A percentile compares a stretch with the other conserved stretches of the same genome.
phyloP scores from a whole-genome alignment of 208 protist species.

The Sergeia podlipaevii region DNA sequence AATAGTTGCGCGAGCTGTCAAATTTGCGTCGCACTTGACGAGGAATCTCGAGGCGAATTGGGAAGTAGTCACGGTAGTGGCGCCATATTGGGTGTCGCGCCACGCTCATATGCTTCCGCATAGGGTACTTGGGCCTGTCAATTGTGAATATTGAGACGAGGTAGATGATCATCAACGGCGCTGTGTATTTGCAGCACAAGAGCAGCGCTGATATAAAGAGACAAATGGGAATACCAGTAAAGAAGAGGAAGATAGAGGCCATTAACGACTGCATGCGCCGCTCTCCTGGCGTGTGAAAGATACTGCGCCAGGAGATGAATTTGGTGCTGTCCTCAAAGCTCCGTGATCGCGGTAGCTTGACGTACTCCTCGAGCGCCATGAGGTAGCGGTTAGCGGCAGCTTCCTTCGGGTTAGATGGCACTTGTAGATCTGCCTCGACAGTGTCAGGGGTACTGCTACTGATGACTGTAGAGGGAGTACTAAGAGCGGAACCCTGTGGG shows the following conservation, averaged over 20 bases:
- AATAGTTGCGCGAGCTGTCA: constrained; percentile 61
- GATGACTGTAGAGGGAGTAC: no score
- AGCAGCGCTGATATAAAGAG: constrained; percentile 25
- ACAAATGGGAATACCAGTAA: constrained; percentile 58
- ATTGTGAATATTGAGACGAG: constrained; percentile 64
- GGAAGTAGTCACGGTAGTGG: constrained; percentile 85
- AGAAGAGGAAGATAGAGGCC: constrained; percentile 58
- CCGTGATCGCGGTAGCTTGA: constrained; percentile 14
- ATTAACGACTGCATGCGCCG: constrained; percentile 46
- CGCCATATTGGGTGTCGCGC: constrained; percentile 35
- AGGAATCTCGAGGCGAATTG: constrained; percentile 65
- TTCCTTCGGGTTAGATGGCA: constrained; percentile 24
- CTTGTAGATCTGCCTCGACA: no score
- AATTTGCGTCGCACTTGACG: constrained; percentile 34
- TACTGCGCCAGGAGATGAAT: constrained; percentile 32
- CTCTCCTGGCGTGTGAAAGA: constrained; percentile 44
- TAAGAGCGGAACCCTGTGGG: neutral
- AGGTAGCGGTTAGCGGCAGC: constrained; percentile 30
- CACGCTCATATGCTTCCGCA: constrained; percentile 20
- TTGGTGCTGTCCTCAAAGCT: constrained; percentile 18
- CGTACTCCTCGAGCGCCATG: constrained; percentile 44
- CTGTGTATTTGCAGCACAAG: constrained; percentile 40
- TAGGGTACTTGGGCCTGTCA: constrained; percentile 37
- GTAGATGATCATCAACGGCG: constrained; percentile 58
- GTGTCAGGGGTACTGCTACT: neutral